These are phyloP conservation scores for Clausena lansium DNA, from an alignment of 345 rosid species.

Conservation along the genomic window DNA sequence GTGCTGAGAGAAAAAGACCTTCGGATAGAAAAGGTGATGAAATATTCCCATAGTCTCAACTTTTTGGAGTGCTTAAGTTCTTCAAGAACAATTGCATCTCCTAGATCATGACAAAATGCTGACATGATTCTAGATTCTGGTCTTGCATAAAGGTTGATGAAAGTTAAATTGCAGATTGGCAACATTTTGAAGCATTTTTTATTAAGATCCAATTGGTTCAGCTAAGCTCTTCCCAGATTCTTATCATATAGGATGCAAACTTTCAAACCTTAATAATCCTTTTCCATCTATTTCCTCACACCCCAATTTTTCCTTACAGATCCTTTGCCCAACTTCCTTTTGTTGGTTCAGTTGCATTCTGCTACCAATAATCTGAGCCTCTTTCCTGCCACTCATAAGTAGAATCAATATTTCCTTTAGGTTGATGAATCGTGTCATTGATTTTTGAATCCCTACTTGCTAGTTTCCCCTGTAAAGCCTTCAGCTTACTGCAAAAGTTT, in stretches of 20 bases:
- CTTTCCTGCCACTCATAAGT: background rate
- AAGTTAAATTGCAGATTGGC: background rate
- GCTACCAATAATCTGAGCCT: background rate
- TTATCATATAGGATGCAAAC: background rate
- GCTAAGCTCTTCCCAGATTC: background rate
- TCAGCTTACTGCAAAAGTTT: background rate
- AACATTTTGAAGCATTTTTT: background rate
- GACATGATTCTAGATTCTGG: background rate
- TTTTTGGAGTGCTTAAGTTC: background rate
- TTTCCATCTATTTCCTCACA: background rate
- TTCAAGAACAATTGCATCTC: background rate
- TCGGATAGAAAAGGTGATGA: conserved; percentile 70
- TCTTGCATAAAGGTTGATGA: background rate
- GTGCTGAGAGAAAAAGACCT: conserved; percentile 70
- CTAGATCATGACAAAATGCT: conserved; percentile 6
- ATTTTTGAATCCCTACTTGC: background rate
- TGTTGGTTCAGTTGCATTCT: background rate
- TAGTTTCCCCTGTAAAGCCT: background rate
- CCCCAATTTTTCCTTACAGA: background rate
- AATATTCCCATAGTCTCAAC: conserved; percentile 7
- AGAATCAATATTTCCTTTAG: background rate
- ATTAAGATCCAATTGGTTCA: background rate
- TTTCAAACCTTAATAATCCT: background rate
- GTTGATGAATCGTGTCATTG: background rate
- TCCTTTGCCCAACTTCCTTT: background rate